Base-by-base conservation (phyloP, 2,329 filamentous ascomycete species). In the Aplosporella prunicola region DNA sequence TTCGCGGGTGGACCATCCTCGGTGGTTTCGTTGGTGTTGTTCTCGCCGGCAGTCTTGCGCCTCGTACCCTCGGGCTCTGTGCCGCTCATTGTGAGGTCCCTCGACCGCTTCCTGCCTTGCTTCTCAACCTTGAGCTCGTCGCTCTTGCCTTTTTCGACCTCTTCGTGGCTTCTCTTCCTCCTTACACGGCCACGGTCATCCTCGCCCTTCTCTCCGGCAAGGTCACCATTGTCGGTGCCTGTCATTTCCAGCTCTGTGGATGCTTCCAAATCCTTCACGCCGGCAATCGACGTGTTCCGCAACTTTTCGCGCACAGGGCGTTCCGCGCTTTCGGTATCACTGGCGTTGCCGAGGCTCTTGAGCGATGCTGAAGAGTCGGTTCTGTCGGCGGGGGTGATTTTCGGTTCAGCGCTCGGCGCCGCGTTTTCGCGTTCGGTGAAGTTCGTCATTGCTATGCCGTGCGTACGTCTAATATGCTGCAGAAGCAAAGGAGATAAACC, bases 281-380 rank as follows among this genome's bases (percentile, higher is more conserved):
- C 58, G 25, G 68, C 68, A 39, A 79, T 75, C n/a, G 70, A 66
- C 3, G 75, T 76, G 48, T 78, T 70, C 55, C 75, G 71, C 37
- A 80, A 59, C 56, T 76, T 73, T 52, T 78, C 69, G 41, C 75
- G 63, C 24, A 77, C 71, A 7, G 72, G 72, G 42, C 67, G 68
- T 52, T 78, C 74, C 43, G 69, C 67, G 41, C 58, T 60, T 27
- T 68, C 65, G 40, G 56, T 59, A 44, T 69, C 66, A 41, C 57
- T 61, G 24, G 47, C 52, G 24, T 55, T 47, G 18, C 55, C 55
- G 3, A 56, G 56, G 11, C 47, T 38, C 24, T 45, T 44, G 8
- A 42, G 43, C 13, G 47, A 38, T 20, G 48, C 46, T 26, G 44
- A 32, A 11, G 46, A 32, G 7, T 44, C 34, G 14, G 47, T 41